These are phyloP conservation scores for Apiospora phragmitis DNA, from an alignment of 2,329 filamentous ascomycete species.

Conservation along the genomic window DNA sequence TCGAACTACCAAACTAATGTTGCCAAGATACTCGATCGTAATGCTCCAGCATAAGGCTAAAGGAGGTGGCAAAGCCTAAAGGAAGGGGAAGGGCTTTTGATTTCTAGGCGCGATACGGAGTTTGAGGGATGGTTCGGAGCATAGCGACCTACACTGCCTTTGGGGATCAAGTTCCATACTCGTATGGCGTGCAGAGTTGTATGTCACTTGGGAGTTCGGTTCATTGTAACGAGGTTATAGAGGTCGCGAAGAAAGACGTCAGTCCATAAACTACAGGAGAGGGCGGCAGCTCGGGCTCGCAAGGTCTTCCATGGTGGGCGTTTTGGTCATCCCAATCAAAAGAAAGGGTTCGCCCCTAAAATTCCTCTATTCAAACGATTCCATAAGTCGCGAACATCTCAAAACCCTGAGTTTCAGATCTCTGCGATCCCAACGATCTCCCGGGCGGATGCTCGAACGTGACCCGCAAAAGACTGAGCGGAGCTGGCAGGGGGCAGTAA, in stretches of 20 bases:
- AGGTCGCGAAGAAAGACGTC: neutral
- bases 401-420: neutral
- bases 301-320: neutral
- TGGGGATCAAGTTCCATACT: neutral
- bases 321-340: neutral
- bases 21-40: conserved; percentile 15
- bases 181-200: neutral
- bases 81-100: neutral
- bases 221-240: neutral
- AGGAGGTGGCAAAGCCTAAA: conserved; percentile 10
- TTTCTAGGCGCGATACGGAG: neutral
- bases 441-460: neutral
- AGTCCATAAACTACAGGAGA: neutral
- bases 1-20: neutral
- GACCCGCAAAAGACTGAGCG: neutral
- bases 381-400: neutral
- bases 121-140: neutral
- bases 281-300: neutral
- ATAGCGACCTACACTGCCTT: conserved; percentile 3
- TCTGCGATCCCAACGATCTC: neutral
- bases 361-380: neutral
- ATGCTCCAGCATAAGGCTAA: conserved; percentile 14
- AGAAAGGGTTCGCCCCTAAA: neutral
- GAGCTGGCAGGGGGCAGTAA: neutral
- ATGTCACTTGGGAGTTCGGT: neutral